Evolutionary conservation across 2,329 filamentous ascomycete species (phyloP).

Genomic region (Colletotrichum horii): DNA sequence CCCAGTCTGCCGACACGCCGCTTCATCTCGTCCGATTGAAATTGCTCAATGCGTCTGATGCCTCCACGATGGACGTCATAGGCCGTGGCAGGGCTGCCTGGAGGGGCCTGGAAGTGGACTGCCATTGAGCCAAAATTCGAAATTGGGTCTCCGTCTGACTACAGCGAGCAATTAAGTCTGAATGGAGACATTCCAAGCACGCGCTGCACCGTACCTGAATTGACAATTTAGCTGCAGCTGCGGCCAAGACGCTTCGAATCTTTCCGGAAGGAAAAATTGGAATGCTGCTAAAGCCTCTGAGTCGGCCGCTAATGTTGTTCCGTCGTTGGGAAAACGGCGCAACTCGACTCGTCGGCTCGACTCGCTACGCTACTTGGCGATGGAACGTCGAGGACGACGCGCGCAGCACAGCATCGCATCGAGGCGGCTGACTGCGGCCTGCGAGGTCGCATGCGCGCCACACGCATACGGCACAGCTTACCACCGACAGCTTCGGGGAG

Average conservation of each 20-base stretch:
- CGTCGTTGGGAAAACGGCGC: not conserved
- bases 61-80: slow-evolving; percentile 19
- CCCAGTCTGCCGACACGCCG: slow-evolving; percentile 6
- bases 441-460: slow-evolving; percentile 5
- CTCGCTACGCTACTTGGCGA: not conserved
- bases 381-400: slow-evolving; percentile 7
- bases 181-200: not conserved
- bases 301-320: not conserved
- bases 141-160: not conserved
- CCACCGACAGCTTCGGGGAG: not conserved
- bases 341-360: not conserved
- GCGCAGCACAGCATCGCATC: slow-evolving; percentile 6
- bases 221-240: slow-evolving; percentile 4
- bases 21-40: slow-evolving; percentile 14
- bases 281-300: not conserved
- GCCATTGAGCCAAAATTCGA: not conserved
- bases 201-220: not conserved
- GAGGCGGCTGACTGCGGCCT: slow-evolving; percentile 8
- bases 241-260: slow-evolving; percentile 13
- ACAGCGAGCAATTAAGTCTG: not conserved
- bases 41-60: slow-evolving; percentile 19
- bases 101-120: not conserved
- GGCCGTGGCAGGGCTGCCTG: not conserved
- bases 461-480: not conserved
- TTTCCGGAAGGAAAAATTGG: slow-evolving; percentile 15